Base-by-base conservation (phyloP, 169 alveolate genomes). In the Eimeria falciformis region DNA sequence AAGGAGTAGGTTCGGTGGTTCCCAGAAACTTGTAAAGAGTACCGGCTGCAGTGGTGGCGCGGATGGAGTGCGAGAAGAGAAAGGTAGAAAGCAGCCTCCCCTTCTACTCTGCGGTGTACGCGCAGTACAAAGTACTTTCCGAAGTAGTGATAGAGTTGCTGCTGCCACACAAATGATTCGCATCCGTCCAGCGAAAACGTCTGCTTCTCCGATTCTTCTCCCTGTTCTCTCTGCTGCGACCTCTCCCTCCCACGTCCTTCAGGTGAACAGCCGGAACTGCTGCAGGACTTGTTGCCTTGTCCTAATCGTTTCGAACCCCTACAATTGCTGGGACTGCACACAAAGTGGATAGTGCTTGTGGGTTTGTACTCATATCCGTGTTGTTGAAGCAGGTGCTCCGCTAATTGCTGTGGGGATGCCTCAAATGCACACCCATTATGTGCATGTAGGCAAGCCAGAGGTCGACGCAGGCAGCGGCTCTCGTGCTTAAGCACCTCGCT, bases 101-200 rank as follows among this genome's bases (percentile, higher is more conserved):
- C 79, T 14, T 85, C 92, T 12, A 85, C 84, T 56, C 47, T 85
- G 11, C 93, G 73, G 78, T 89, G 87, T 18, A 89, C 65, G 3
- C 93, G 79, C 89, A 89, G 78, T 62, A 89, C 93, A 50, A 89
- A 89, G 71, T 89, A 55, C 83, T 89, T 75, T 43, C 77, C 83
- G 53, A 25, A 89, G 53, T 89, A 89, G 40, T 40, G 50, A 55
- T 89, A 71, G n/a, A 89, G 46, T 6, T 43, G 55, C 69, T 71
- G 37, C 79, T 89, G 93, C 93, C 93, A 89, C 68, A 89, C 68
- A 29, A 29, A 89, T 9, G 65, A 55, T 29, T 89, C 83, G 25
- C 56, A 33, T 21, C 83, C 83, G 7, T 73, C 79, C 40, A 68
- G 29, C 1, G 79, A 27, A 33, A 23, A 68, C n/a, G n/a, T 45